Conservation (phyloP, 257 asterid genomes). For the Thymus mandschuricus region DNA sequence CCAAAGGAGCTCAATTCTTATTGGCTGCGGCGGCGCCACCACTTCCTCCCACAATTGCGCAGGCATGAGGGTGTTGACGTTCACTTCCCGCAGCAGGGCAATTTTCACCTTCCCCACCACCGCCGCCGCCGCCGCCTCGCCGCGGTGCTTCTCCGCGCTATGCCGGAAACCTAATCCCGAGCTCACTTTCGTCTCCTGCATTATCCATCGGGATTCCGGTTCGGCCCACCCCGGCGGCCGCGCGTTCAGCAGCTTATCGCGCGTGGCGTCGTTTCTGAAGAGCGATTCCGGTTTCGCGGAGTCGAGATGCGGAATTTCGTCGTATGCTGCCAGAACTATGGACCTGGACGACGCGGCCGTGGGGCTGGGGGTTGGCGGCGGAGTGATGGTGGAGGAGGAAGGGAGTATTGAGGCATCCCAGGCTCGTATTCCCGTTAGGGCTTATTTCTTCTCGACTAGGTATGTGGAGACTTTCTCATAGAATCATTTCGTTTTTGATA, state of each 20-base stretch:
- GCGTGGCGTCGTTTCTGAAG: constrained; percentile 29
- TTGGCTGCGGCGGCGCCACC: constrained; percentile 10
- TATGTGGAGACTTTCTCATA: constrained; percentile 23
- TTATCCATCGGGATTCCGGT: constrained; percentile 3
- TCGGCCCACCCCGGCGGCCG: background rate
- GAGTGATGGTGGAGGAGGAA: constrained; percentile 48
- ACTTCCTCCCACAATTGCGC: constrained; percentile 11
- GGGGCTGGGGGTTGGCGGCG: background rate
- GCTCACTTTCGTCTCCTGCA: constrained; percentile 18
- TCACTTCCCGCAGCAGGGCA: constrained; percentile 40
- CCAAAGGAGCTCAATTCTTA: too few species aligned
- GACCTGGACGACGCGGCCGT: constrained; percentile 52
- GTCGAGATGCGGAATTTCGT: constrained; percentile 51
- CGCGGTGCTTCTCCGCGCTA: constrained; percentile 34
- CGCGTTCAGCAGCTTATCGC: constrained; percentile 14
- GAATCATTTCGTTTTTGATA: background rate
- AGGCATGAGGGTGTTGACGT: constrained; percentile 36
- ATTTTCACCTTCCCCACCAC: constrained; percentile 33
- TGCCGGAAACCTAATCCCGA: constrained; percentile 26
- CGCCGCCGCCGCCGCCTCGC: constrained; percentile 1
- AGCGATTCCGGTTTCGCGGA: constrained; percentile 35
- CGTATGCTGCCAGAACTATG: constrained; percentile 46
- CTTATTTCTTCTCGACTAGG: constrained; percentile 95
- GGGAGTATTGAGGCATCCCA: constrained; percentile 39
- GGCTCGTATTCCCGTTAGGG: constrained; percentile 76